Evolutionary conservation across 331 rosid genomes (phyloP).

Genomic region (Ulmus americana): DNA sequence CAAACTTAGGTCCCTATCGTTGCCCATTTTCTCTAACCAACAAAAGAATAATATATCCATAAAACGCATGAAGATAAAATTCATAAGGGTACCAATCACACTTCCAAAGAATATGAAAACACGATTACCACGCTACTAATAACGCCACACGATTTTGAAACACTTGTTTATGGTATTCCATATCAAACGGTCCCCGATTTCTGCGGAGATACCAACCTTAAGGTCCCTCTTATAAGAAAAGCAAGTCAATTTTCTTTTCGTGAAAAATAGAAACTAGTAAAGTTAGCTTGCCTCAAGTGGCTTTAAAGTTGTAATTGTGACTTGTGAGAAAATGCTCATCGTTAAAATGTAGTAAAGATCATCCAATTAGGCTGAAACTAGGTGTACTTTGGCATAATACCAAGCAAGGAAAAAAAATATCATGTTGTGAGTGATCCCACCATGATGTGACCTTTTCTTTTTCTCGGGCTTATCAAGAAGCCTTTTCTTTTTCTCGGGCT

Average conservation of each 20-base stretch:
- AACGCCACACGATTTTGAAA: background rate
- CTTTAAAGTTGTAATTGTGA: background rate
- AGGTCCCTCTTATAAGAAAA: background rate
- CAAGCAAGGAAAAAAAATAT: background rate
- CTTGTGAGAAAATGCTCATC: background rate
- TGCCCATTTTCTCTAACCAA: background rate
- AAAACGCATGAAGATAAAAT: background rate
- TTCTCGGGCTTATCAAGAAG: background rate
- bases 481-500: background rate
- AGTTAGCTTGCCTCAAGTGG: background rate
- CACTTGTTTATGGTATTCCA: background rate
- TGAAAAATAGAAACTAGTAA: background rate
- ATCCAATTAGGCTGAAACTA: constrained; percentile 7
- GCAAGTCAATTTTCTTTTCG: background rate
- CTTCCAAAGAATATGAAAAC: background rate
- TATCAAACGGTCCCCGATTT: background rate
- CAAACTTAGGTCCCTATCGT: background rate
- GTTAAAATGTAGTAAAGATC: background rate
- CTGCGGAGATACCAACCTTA: background rate
- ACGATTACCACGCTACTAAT: background rate
- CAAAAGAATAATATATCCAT: background rate
- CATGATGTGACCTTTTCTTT: constrained; percentile 10
- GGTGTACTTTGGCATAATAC: background rate
- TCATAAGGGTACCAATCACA: background rate
- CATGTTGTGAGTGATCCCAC: constrained; percentile 15